These are phyloP conservation scores for Thalia dealbata DNA, from an alignment of 176 grass and related monocot species.

Conservation along the genomic window DNA sequence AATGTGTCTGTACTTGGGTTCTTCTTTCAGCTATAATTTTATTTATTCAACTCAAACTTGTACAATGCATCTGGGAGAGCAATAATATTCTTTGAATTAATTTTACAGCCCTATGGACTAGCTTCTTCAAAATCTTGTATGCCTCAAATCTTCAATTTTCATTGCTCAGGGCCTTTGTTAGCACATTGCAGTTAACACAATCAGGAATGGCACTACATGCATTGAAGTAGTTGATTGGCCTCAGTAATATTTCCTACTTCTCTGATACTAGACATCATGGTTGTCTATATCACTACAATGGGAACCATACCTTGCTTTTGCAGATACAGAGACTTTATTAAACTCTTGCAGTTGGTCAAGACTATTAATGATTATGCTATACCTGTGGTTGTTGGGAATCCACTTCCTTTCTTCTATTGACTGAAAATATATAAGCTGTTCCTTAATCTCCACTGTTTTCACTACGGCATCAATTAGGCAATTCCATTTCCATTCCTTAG, in stretches of 20 bases:
- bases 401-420: conserved; percentile 88
- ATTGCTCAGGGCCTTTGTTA: conserved; percentile 94
- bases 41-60: no score
- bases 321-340: conserved; percentile 93
- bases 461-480: conserved; percentile 75
- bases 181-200: conserved; percentile 56
- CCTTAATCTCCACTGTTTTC: conserved; percentile 85
- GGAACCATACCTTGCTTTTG: conserved; percentile 59
- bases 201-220: conserved; percentile 59
- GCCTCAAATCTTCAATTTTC: conserved; percentile 43
- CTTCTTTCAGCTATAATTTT: no score
- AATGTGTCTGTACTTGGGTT: no score
- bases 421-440: conserved; percentile 78
- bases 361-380: conserved; percentile 77
- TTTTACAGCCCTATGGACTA: conserved; percentile 48
- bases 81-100: no score
- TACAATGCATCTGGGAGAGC: no score
- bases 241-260: conserved; percentile 72
- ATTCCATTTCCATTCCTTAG: conserved; percentile 92
- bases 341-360: conserved; percentile 68
- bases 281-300: conserved; percentile 76
- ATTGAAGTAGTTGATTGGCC: conserved; percentile 62
- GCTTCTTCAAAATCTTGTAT: conserved; percentile 44
- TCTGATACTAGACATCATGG: conserved; percentile 74
- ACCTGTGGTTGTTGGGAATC: conserved; percentile 61